Conservation (phyloP, 1,284 basidiomycete genomes). For the Fomitopsis schrenkii region DNA sequence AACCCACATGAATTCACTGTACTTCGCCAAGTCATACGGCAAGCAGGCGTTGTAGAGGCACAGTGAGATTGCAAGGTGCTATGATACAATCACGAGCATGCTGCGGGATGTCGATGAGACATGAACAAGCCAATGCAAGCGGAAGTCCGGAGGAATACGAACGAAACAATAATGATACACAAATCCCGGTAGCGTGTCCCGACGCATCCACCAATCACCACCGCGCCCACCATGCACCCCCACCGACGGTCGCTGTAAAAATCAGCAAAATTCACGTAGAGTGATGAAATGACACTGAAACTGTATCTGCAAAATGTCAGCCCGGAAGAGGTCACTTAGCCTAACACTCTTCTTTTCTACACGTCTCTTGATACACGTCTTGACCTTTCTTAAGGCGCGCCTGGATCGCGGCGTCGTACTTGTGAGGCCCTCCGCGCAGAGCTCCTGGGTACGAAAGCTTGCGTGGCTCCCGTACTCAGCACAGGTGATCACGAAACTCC, state of each 20-base stretch:
- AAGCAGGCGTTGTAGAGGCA: too few relatives aligned
- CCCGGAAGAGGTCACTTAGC: not conserved
- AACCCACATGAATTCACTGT: too few relatives aligned
- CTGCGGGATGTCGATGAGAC: not conserved
- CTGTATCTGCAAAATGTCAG: not conserved
- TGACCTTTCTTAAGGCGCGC: not conserved
- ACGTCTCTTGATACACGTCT: not conserved
- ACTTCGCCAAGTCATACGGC: too few relatives aligned
- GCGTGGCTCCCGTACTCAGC: not conserved
- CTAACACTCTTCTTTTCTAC: not conserved
- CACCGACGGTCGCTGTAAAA: not conserved
- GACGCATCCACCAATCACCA: too few relatives aligned
- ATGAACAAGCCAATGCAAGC: not conserved
- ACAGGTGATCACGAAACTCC: not conserved
- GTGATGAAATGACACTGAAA: not conserved
- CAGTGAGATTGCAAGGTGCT: too few relatives aligned
- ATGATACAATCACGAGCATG: not conserved
- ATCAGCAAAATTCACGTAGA: not conserved
- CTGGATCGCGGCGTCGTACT: not conserved
- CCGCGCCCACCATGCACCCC: not conserved
- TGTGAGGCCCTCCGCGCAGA: not conserved
- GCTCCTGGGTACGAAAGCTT: not conserved
- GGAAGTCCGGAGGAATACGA: not conserved
- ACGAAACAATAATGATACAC: not conserved
- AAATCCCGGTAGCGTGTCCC: not conserved